Conservation (phyloP, 2,329 filamentous ascomycete genomes). For the Lachnellula cervina region DNA sequence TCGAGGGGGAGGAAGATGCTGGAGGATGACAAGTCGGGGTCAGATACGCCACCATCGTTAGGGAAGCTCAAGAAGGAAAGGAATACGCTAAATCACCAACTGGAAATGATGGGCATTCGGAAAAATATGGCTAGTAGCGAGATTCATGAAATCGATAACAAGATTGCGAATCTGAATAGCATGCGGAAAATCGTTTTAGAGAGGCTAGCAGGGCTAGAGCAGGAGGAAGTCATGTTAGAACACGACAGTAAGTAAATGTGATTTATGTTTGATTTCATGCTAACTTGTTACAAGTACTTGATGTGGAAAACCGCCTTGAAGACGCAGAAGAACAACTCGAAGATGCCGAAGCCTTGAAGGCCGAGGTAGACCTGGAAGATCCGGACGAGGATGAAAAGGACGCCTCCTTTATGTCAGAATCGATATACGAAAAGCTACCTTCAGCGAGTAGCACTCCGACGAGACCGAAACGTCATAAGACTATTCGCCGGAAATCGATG, state of each 20-base stretch:
- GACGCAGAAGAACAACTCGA: slow-evolving; percentile 55
- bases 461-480: slow-evolving; percentile 49
- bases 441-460: slow-evolving; percentile 44
- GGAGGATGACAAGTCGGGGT: slow-evolving; percentile 51
- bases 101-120: slow-evolving; percentile 86
- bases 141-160: slow-evolving; percentile 94
- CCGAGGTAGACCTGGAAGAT: slow-evolving; percentile 49
- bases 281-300: slow-evolving; percentile 45
- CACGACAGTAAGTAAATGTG: slow-evolving; percentile 64
- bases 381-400: slow-evolving; percentile 35
- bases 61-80: slow-evolving; percentile 75
- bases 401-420: slow-evolving; percentile 89
- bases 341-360: slow-evolving; percentile 52
- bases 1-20: slow-evolving; percentile 75
- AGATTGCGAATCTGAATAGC: slow-evolving; percentile 85
- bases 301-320: slow-evolving; percentile 57
- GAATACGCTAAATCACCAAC: slow-evolving; percentile 70
- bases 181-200: slow-evolving; percentile 93
- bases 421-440: slow-evolving; percentile 90
- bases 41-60: slow-evolving; percentile 61
- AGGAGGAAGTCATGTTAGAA: slow-evolving; percentile 85
- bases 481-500: slow-evolving; percentile 74
- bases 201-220: slow-evolving; percentile 76
- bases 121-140: slow-evolving; percentile 98
- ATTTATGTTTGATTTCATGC: neutral